phyloP scores from a whole-genome alignment of 106 monocot species.

The Apostasia ramifera region DNA sequence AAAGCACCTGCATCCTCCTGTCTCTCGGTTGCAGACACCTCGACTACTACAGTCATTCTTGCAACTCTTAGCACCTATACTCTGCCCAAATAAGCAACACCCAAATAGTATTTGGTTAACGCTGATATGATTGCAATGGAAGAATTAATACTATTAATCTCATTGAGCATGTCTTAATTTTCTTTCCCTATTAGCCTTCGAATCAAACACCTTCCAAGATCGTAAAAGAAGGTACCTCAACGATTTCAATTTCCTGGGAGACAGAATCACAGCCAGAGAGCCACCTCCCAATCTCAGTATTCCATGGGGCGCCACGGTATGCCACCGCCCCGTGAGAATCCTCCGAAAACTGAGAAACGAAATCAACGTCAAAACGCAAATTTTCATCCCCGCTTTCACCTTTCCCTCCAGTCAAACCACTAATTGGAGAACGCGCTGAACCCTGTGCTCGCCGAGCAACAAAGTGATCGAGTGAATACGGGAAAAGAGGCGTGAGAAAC shows the following conservation, averaged over 20 bases:
- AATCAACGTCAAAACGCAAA: constrained; percentile 7
- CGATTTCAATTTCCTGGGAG: constrained; percentile 24
- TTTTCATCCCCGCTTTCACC: neutral
- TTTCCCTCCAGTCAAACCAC: constrained; percentile 6
- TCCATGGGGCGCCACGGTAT: constrained; percentile 69
- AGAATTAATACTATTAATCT: neutral
- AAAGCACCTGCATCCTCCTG: constrained; percentile 84
- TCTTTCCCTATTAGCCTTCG: too few species aligned
- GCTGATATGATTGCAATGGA: too few species aligned
- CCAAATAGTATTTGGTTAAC: neutral
- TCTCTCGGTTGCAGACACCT: constrained; percentile 75
- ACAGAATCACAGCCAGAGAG: constrained; percentile 51
- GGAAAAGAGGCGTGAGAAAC: constrained; percentile 41
- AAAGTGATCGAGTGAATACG: constrained; percentile 41
- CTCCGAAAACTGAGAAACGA: constrained; percentile 23
- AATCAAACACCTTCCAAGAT: neutral
- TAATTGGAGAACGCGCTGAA: constrained; percentile 8
- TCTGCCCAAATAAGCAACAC: constrained; percentile 28
- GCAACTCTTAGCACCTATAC: constrained; percentile 43
- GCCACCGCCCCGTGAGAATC: constrained; percentile 46
- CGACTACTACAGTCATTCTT: constrained; percentile 49
- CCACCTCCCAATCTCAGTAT: constrained; percentile 78
- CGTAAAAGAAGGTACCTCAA: constrained; percentile 34
- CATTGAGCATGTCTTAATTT: too few species aligned
- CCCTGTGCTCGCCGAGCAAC: constrained; percentile 3